Base-by-base conservation (phyloP, 2,329 filamentous ascomycete species). In the Arthrobotrys iridis region DNA sequence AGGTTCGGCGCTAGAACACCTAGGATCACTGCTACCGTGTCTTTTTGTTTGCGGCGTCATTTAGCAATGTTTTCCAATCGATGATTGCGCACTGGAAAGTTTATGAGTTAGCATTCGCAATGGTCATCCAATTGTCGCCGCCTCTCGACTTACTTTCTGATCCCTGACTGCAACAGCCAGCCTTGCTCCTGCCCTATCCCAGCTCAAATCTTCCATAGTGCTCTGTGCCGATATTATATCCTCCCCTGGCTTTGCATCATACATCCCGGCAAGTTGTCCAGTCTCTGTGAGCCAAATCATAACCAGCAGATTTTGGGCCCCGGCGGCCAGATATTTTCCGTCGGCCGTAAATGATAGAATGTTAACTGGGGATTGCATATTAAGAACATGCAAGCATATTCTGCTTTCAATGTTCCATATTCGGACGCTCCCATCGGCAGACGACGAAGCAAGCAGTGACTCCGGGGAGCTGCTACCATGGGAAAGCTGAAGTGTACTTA, bases 211-310 rank as follows among this genome's bases (percentile, higher is more conserved):
- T 20, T 75, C 71, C 57, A 75, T 75, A 10, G 71, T 75, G 33
- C 35, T 68, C 41, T 75, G 33, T 6, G n/a, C n/a, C 8, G 71
- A 75, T 37, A 64, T 18, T 13, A 26, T 26, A 11, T 74, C 70
- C 5, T 75, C 71, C 4, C 63, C 71, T 20, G 46, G 55, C 37
- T 74, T 75, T 15, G 63, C 71, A 45, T 75, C 71, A 30, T 75
- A 75, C 45, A 75, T 68, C 10, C 71, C 71, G 4, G 57, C 71
- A 18, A 68, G n/a, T 20, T 67, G 71, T 11, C 71, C 71, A 0
- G 71, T 75, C 15, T 75, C 71, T 24, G 71, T 75, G 4, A 67
- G 71, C 71, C 71, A 75, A 43, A 68, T 48, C 71, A 75, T 75
- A 26, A 75, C 71, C 24, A 68, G n/a, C 35, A 75, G 45, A 33